Base-by-base conservation (phyloP, 1,284 basidiomycete genomes). In the Malassezia globosa region DNA sequence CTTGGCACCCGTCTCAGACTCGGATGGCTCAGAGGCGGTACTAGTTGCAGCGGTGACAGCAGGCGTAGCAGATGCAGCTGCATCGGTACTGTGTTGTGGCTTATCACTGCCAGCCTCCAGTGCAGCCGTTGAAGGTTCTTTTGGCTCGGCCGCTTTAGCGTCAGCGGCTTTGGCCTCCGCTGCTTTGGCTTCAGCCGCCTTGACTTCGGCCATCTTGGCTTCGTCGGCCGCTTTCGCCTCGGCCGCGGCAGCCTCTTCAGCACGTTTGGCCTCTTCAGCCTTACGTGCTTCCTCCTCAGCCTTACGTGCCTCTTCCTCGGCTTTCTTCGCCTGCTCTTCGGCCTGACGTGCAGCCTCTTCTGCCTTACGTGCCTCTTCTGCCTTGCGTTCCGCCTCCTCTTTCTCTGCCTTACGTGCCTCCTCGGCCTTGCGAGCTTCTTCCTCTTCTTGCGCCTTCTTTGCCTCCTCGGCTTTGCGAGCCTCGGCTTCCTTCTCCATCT, bases 291-390 rank as follows among this genome's bases (percentile, higher is more conserved):
- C 35, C 16, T 43, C 39, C 7, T 37, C 42, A 40, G 53, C 45
- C 26, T 31, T 10, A 35, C 37, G 25, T 4, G 38, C 40, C 41
- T 50, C 34, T 19, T 56, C 62, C 16, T 53, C 54, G 5, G 37
- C 55, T 36, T 60, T 51, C 50, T 59, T 54, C 45, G 60, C 56
- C 40, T 59, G 55, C 25, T 51, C 56, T n/a, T 48, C 59, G 2
- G 25, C 43, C 5, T 27, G 6, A 36, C 39, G 25, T 2, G 37
- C 35, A 35, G 44, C 33, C n/a, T 56, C 61, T 14, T 52, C 55
- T 5, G 37, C 54, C 38, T 60, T 51, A 45, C 56, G 53, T 11
- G 42, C 59, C 2, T 26, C 43, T 14, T 31, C 41, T 46, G 56
- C 33, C 58, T 48, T 6, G 51, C 51, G 26, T 40, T 54, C 40